phyloP scores from a whole-genome alignment of 768 basidiomycete genomes.

The Strobilomyces dryophilus region DNA sequence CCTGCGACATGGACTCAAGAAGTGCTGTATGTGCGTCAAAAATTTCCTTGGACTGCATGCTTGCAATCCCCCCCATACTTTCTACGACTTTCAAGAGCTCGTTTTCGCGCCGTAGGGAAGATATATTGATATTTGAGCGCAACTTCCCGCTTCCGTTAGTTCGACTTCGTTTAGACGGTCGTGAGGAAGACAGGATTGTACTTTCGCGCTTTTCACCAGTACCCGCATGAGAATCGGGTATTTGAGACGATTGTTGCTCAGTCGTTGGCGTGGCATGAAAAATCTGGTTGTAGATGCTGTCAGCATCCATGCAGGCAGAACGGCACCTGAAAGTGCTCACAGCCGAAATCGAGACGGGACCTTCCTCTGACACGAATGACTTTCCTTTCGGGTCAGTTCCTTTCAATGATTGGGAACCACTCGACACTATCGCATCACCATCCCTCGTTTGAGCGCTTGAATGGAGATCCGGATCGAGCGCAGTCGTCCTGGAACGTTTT shows the following conservation, averaged over 20 bases:
- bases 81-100: constrained; percentile 70
- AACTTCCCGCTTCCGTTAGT: constrained; percentile 7
- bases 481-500: constrained; percentile 2
- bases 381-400: background rate
- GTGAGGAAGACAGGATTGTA: constrained; percentile 1
- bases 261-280: background rate
- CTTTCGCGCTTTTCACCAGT: constrained; percentile 16
- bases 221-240: background rate
- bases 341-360: background rate
- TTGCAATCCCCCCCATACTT: constrained; percentile 61
- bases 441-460: background rate
- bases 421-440: background rate
- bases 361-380: background rate
- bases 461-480: background rate
- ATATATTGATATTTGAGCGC: constrained; percentile 58
- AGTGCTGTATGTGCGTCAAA: constrained; percentile 62
- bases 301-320: background rate
- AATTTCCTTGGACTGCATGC: constrained; percentile 64
- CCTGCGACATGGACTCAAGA: constrained; percentile 50
- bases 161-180: constrained; percentile 23
- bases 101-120: constrained; percentile 75
- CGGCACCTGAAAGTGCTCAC: constrained; percentile 1
- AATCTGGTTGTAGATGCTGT: background rate
- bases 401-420: background rate
- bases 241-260: background rate